phyloP scores from a whole-genome alignment of 2,329 filamentous ascomycete species.

The Endothia cerciana region DNA sequence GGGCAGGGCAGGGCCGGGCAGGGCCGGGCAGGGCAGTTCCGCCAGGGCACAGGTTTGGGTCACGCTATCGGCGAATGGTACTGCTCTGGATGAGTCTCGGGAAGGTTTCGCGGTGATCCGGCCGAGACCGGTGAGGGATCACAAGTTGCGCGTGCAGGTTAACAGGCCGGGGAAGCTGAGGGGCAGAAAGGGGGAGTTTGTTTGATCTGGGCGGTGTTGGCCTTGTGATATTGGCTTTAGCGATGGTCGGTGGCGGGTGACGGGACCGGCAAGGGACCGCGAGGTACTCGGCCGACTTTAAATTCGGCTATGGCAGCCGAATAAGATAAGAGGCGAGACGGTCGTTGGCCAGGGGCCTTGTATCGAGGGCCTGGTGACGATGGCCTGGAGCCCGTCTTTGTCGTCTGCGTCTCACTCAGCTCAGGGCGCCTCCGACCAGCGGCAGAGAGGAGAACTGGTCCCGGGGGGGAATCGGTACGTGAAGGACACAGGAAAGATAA shows the following conservation, averaged over 20 bases:
- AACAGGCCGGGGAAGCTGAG: conserved; percentile 7
- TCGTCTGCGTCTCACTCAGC: neutral
- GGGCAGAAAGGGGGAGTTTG: neutral
- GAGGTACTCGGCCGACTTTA: conserved; percentile 23
- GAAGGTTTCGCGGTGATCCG: conserved; percentile 13
- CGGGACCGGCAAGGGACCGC: conserved; percentile 3
- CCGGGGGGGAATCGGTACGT: neutral
- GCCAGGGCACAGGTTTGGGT: neutral
- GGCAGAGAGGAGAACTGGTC: neutral
- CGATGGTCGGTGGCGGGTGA: neutral
- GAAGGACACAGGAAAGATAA: conserved; percentile 8
- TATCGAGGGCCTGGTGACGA: neutral
- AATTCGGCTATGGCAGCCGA: conserved; percentile 22
- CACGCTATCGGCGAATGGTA: conserved; percentile 4
- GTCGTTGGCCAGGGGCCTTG: conserved; percentile 21
- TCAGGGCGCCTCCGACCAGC: neutral
- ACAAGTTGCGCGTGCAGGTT: conserved; percentile 5
- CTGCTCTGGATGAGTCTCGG: conserved; percentile 1
- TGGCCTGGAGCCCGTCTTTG: conserved; percentile 9
- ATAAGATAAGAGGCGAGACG: conserved; percentile 27
- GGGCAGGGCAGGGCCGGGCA: no score
- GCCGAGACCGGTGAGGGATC: conserved; percentile 14
- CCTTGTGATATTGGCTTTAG: neutral
- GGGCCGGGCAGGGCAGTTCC: neutral
- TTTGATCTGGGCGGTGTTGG: neutral